phyloP scores from a whole-genome alignment of 2,329 filamentous ascomycete genomes.

The Ophiosphaerella narmari region DNA sequence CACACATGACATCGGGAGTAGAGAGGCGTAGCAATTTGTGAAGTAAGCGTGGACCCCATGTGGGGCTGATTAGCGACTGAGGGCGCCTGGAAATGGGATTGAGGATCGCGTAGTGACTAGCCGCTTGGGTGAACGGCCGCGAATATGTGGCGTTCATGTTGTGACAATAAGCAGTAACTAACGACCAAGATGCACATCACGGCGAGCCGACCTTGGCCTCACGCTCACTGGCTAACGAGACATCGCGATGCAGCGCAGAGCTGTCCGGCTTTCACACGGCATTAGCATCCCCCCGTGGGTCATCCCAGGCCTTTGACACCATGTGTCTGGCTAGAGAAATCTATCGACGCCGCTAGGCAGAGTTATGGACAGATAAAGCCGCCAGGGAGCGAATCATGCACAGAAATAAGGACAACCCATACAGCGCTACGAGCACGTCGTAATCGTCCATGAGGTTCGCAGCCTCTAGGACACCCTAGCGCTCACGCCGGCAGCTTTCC shows the following conservation, averaged over 20 bases:
- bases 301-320: conserved; percentile 27
- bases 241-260: conserved; percentile 19
- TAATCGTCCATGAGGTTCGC: conserved; percentile 34
- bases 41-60: conserved; percentile 23
- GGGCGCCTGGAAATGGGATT: conserved; percentile 23
- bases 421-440: conserved; percentile 27
- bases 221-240: conserved; percentile 26
- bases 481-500: conserved; percentile 36
- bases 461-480: conserved; percentile 33
- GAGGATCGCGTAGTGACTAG: conserved; percentile 34
- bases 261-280: conserved; percentile 28
- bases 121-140: conserved; percentile 26
- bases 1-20: conserved; percentile 21
- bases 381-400: conserved; percentile 31
- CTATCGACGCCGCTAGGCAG: conserved; percentile 17
- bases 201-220: conserved; percentile 28
- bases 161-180: conserved; percentile 34
- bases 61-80: conserved; percentile 35
- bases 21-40: conserved; percentile 20
- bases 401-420: conserved; percentile 17
- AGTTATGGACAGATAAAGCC: conserved; percentile 20
- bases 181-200: conserved; percentile 24
- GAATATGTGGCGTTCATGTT: conserved; percentile 36
- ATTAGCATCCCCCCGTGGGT: conserved; percentile 28
- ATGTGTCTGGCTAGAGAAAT: conserved; percentile 32